Evolutionary conservation across 2,329 filamentous ascomycete genomes (phyloP).

Genomic region (Hymenoscyphus fructigenus): DNA sequence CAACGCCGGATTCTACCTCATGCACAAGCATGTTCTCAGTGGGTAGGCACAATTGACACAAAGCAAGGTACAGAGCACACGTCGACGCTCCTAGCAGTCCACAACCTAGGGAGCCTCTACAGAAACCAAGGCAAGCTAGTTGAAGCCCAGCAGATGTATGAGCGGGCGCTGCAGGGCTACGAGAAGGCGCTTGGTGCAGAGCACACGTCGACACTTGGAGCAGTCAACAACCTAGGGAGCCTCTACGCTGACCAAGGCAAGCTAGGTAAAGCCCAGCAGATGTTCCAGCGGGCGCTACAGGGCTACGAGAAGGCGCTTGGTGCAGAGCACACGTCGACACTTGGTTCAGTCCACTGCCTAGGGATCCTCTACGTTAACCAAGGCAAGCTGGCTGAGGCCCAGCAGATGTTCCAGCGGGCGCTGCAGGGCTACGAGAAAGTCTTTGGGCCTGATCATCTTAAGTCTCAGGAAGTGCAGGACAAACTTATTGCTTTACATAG

Average conservation of each 20-base stretch:
- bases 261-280: constrained; percentile 30
- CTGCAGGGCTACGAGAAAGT: constrained; percentile 25
- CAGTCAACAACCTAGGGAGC: constrained; percentile 26
- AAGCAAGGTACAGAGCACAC: background rate
- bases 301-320: constrained; percentile 13
- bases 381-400: constrained; percentile 30
- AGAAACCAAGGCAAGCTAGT: background rate
- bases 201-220: background rate
- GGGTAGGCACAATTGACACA: background rate
- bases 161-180: too few species aligned
- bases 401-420: constrained; percentile 20
- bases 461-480: too few species aligned
- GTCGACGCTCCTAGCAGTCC: background rate
- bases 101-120: background rate
- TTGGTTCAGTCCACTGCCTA: constrained; percentile 20
- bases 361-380: constrained; percentile 29
- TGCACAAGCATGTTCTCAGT: background rate
- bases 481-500: too few species aligned
- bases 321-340: background rate
- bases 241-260: constrained; percentile 31
- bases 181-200: background rate
- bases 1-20: background rate
- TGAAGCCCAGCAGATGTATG: background rate
- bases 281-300: constrained; percentile 11
- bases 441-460: constrained; percentile 20